Evolutionary conservation across 139 green algal genomes (phyloP).

Genomic region (Auxenochlorella pyrenoidosa): DNA sequence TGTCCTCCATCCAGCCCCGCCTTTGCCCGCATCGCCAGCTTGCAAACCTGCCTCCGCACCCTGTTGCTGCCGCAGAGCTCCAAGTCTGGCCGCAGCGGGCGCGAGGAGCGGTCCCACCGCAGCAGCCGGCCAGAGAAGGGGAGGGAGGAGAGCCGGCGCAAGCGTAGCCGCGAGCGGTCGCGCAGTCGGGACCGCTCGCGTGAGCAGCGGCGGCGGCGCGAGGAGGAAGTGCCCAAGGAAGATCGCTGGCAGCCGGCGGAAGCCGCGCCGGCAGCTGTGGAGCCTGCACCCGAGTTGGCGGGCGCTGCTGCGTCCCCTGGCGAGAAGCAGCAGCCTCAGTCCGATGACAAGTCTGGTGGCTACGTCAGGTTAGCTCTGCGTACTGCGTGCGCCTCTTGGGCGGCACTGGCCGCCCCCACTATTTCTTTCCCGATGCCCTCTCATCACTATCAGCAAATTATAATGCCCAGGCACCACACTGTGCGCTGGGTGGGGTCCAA

Average conservation of each 20-base stretch:
- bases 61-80: neutral
- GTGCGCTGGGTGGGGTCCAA: neutral
- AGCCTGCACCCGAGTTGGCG: neutral
- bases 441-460: constrained; percentile 6
- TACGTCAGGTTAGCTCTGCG: constrained; percentile 27
- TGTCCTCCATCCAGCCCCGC: neutral
- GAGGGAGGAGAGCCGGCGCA: constrained; percentile 12
- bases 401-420: neutral
- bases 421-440: constrained; percentile 25
- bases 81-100: constrained; percentile 10
- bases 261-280: neutral
- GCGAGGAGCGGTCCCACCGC: constrained; percentile 14
- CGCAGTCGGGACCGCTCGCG: neutral
- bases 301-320: neutral
- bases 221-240: neutral
- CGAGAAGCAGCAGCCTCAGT: neutral
- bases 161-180: constrained; percentile 15
- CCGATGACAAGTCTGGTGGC: constrained; percentile 5
- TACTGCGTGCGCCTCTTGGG: neutral
- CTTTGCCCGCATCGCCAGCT: neutral
- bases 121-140: neutral
- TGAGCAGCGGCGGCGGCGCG: neutral
- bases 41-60: neutral
- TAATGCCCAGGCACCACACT: constrained; percentile 2
- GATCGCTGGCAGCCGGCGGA: constrained; percentile 25